Percentiles rank a stretch among this genome's conserved stretches.
Evolutionary conservation across 768 basidiomycete species (phyloP).

Genomic region (Candolleomyces eurysporus): DNA sequence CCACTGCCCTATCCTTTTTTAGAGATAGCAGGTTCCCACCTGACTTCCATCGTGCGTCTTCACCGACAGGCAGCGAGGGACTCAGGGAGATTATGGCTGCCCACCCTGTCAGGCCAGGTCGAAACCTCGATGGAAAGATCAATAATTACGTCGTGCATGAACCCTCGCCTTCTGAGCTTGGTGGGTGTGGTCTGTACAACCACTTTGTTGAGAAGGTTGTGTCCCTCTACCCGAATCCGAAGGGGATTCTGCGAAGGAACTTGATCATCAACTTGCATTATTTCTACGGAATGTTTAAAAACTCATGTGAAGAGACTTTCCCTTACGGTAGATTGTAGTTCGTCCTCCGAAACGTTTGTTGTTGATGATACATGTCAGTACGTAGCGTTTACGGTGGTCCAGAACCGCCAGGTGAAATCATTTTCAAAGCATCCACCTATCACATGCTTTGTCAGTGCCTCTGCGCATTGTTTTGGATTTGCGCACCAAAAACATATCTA

Average conservation of each 20-base stretch:
- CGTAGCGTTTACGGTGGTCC: too few relatives aligned
- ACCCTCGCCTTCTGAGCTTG: constrained; percentile 7
- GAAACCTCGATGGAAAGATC: constrained; percentile 8
- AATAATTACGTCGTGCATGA: constrained; percentile 14
- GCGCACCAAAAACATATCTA: too few relatives aligned
- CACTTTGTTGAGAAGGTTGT: constrained; percentile 13
- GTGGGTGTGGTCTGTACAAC: constrained; percentile 14
- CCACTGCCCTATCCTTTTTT: constrained; percentile 16
- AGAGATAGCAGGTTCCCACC: constrained; percentile 15
- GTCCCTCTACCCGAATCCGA: constrained; percentile 18
- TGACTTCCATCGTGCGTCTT: constrained; percentile 11
- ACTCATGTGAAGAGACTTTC: constrained; percentile 8
- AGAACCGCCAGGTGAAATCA: too few relatives aligned
- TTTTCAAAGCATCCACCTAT: too few relatives aligned
- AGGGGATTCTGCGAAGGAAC: constrained; percentile 11
- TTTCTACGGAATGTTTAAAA: not conserved
- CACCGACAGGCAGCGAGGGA: constrained; percentile 5
- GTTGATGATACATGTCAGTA: too few relatives aligned
- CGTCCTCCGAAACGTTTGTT: too few relatives aligned
- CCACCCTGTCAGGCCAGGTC: constrained; percentile 13
- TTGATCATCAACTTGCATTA: constrained; percentile 12
- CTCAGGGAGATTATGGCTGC: not conserved
- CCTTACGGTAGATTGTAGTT: constrained; percentile 7
- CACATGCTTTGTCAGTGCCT: too few relatives aligned
- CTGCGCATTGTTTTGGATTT: too few relatives aligned